phyloP scores from a whole-genome alignment of 306 rosid genomes.

The Urtica urens region DNA sequence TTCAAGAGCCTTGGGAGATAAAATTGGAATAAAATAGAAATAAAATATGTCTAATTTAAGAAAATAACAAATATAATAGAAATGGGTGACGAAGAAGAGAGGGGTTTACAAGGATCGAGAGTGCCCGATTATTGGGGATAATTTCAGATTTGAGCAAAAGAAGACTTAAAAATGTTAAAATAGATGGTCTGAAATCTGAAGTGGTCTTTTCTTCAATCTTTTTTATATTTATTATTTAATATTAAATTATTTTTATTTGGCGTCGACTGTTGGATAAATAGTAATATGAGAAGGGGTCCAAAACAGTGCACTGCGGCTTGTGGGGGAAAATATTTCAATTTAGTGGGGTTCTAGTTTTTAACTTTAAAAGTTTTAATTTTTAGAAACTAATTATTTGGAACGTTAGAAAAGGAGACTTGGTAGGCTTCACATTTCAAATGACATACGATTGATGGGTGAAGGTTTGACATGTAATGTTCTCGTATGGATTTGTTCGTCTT shows the following conservation, averaged over 20 bases:
- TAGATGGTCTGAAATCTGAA: slow-evolving; percentile 15
- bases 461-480: background rate
- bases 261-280: background rate
- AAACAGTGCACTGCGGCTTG: too few species aligned
- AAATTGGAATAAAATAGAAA: background rate
- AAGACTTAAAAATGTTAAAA: slow-evolving; percentile 22
- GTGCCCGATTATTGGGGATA: slow-evolving; percentile 13
- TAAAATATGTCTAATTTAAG: slow-evolving; percentile 16
- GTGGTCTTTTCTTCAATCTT: too few species aligned
- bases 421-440: background rate
- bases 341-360: background rate
- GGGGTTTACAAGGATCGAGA: slow-evolving; percentile 9
- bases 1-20: background rate
- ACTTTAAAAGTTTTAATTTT: background rate
- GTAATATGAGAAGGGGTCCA: background rate
- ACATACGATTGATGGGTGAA: slow-evolving; percentile 3
- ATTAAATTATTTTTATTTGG: slow-evolving; percentile 1
- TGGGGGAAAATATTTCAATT: background rate
- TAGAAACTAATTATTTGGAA: slow-evolving; percentile 4
- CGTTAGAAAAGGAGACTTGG: background rate
- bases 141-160: slow-evolving; percentile 11
- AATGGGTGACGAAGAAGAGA: background rate
- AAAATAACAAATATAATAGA: background rate
- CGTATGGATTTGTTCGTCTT: background rate
- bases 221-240: too few species aligned